Evolutionary conservation across 306 rosid genomes (phyloP), one percentile per base, ranked within the genome.

Genomic region (Benincasa hispida): DNA sequence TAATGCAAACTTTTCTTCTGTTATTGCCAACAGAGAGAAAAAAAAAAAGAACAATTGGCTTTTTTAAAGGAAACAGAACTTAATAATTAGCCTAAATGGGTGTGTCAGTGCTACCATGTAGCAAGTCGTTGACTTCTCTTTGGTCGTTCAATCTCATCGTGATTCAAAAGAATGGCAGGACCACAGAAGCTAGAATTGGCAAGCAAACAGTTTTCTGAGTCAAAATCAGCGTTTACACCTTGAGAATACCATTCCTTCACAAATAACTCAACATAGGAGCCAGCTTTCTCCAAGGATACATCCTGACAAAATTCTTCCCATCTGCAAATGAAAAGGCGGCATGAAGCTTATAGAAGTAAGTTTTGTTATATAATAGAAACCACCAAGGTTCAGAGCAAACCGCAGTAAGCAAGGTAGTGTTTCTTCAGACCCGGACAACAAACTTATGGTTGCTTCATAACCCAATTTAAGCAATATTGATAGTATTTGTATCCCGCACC

Each of bases 261-360:
- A 75, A 78, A 72, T 63, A 85, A 86, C 74, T 86, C 89, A 66
- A 61, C 74, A 79, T 67, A 88, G 86, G 88, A 87, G 72, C 87
- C 83, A 79, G 86, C 88, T 77, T 88, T 86, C 87, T 93, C 98
- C 45, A 88, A 53, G 72, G 88, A 82, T 53, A 90, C 86, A 77
- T 91, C 98, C 86, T 81, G 85, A 81, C 91, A 86, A 81, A 93
- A 93, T 50, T 82, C 88, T 79, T 91, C 88, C 98, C 98, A 93
- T 42, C 98, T 93, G 84, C 78, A 87, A 70, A 82, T 70, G 24
- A 80, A 51, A 67, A 73, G 60, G 53, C 18, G n/a, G 39, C 18
- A 32, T 8, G 10, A 74, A 19, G 45, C 32, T 50, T 59, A 48
- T 77, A 61, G 56, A 58, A 85, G 53, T 60, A 15, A 13, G 42